Evolutionary conservation across 495 filamentous ascomycete species (phyloP), one percentile per base, ranked within the genome.

Genomic region (Talaromyces nanjingensis): DNA sequence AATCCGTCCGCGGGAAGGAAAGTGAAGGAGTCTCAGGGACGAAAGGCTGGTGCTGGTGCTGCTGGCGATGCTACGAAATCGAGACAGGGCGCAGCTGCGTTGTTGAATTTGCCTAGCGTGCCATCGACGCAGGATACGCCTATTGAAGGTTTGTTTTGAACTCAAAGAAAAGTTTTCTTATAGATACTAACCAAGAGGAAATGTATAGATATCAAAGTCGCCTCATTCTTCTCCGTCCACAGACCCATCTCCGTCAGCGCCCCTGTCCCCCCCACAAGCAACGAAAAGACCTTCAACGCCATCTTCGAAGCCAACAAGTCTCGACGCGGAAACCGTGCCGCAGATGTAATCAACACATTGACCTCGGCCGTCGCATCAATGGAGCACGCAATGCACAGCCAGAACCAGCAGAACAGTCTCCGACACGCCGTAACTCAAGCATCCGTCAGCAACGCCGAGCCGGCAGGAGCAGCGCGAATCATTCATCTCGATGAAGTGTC

Each of bases 151-250:
- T 71, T 65, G 82, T 76, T 3, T 24, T 16, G 24, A 14, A 20
- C 25, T 27, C 31, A 9, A 55, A 39, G 18, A 24, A 16, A 45
- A 24, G 49, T 58, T 77, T 37, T 71, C 56, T 52, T 63, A 53
- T 16, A 1, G 27, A 27, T 56, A 42, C 62, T 57, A 64, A 63
- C 9, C 9, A 16, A 16, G 37, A 58, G n/a, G 33, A 9, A 8
- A 16, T 12, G 27, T 59, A 65, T 37, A 98, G 94, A 96, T 71
- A 80, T 97, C 53, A 87, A 87, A 65, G 79, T 96, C 33, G 92
- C 93, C 6, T 89, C 88, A 58, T 98, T 98, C 81, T 98, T 97
- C 78, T 94, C 94, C 63, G 89, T 93, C 65, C 92, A 98, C 79
- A 86, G 94, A 60, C 94, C 94, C 4, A 93, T 98, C 67, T 96